Evolutionary conservation across 2,329 filamentous ascomycete genomes (phyloP).

Genomic region (Diaporthe caulivora): DNA sequence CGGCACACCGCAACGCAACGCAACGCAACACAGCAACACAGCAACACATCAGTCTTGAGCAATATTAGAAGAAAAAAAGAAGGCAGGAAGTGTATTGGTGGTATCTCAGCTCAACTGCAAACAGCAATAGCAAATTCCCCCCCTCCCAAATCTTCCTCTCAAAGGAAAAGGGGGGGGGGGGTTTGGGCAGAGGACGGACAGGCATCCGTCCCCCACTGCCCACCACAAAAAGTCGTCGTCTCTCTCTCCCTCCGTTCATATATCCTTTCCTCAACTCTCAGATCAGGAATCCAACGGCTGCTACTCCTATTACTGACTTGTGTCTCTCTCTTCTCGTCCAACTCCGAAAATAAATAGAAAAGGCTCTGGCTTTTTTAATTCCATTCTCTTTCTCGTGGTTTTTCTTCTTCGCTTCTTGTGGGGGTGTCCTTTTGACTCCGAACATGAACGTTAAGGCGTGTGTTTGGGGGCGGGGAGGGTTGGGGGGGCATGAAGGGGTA

Average conservation of each 20-base stretch:
- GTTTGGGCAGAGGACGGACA: background rate
- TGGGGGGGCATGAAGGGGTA: background rate
- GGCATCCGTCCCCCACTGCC: too few relatives aligned
- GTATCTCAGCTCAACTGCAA: conserved; percentile 38
- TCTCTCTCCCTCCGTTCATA: background rate
- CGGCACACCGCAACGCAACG: too few relatives aligned
- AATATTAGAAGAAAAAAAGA: conserved; percentile 31
- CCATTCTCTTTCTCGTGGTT: conserved; percentile 1
- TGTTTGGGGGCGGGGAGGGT: too few relatives aligned
- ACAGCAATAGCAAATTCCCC: conserved; percentile 38
- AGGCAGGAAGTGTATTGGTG: conserved; percentile 38
- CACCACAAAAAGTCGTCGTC: too few relatives aligned
- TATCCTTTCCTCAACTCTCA: background rate
- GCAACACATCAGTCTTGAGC: too few relatives aligned
- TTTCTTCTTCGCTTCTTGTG: background rate
- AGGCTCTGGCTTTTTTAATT: background rate
- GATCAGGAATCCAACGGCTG: conserved; percentile 15
- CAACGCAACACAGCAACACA: too few relatives aligned
- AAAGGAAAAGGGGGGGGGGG: too few relatives aligned
- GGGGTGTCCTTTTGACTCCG: background rate
- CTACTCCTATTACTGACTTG: background rate
- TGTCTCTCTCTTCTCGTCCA: background rate
- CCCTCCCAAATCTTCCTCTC: background rate
- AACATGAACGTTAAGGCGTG: conserved; percentile 14
- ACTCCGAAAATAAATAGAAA: conserved; percentile 7